Conservation (phyloP, 140 eudicot species). For the Cichorium intybus region DNA sequence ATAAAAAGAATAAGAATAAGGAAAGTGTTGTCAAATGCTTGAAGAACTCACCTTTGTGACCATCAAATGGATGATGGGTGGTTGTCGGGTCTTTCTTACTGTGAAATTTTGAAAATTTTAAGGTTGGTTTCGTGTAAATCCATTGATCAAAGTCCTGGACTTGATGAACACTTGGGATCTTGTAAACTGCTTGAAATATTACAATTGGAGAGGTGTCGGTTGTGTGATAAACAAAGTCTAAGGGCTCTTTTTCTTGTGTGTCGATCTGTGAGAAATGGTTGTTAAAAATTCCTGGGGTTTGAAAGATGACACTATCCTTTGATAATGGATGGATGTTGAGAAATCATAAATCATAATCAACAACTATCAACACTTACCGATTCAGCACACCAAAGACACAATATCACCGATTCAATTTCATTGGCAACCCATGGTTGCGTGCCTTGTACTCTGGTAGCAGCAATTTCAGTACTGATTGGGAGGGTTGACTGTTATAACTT, state of each 20-base stretch:
- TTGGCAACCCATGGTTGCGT: too few relatives aligned
- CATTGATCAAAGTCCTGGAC: conserved; percentile 50
- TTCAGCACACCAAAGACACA: too few relatives aligned
- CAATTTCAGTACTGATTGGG: too few relatives aligned
- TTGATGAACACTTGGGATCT: conserved; percentile 60
- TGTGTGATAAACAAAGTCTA: conserved; percentile 54
- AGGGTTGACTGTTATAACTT: too few relatives aligned
- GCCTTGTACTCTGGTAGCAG: too few relatives aligned
- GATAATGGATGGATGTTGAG: too few relatives aligned
- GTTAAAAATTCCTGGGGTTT: conserved; percentile 82
- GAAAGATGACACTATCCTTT: conserved; percentile 58
- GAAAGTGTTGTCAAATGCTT: conserved; percentile 93
- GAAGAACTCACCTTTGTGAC: conserved; percentile 69
- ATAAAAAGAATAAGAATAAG: conserved; percentile 86
- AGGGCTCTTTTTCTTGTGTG: conserved; percentile 75
- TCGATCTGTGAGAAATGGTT: conserved; percentile 49
- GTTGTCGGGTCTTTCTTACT: conserved; percentile 70
- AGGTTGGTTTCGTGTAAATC: conserved; percentile 65
- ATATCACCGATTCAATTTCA: too few relatives aligned
- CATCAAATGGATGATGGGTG: conserved; percentile 80
- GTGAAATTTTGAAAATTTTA: conserved; percentile 70
- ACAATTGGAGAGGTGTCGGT: conserved; percentile 79
- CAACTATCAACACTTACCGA: too few relatives aligned
- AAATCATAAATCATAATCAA: too few relatives aligned
- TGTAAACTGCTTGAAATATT: conserved; percentile 61